phyloP scores from a whole-genome alignment of 106 monocot genomes.

The Narthecium ossifragum region DNA sequence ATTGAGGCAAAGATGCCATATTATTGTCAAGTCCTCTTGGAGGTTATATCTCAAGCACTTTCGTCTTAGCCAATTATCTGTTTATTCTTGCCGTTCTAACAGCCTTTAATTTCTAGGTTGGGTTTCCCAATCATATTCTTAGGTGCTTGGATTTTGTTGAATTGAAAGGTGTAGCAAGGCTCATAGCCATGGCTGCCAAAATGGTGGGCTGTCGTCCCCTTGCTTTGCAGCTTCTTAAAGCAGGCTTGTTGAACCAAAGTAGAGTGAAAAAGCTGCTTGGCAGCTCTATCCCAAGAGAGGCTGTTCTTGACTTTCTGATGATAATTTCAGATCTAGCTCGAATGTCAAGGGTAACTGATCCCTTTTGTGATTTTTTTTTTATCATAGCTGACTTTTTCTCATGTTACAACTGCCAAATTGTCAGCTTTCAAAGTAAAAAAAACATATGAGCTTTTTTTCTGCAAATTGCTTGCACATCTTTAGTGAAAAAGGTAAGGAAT shows the following conservation, averaged over 20 bases:
- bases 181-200: constrained; percentile 86
- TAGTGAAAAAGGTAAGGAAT: too few relatives aligned
- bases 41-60: constrained; percentile 38
- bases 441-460: too few relatives aligned
- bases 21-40: constrained; percentile 78
- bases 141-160: constrained; percentile 57
- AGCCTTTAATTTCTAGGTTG: constrained; percentile 41
- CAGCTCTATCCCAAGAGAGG: constrained; percentile 43
- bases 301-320: constrained; percentile 86
- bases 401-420: too few relatives aligned
- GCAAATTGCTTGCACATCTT: too few relatives aligned
- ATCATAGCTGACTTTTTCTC: too few relatives aligned
- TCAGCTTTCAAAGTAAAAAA: too few relatives aligned
- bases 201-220: constrained; percentile 85
- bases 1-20: constrained; percentile 61
- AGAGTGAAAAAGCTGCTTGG: constrained; percentile 45
- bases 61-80: not conserved
- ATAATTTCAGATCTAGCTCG: constrained; percentile 96
- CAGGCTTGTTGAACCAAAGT: constrained; percentile 63
- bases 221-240: constrained; percentile 72
- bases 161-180: constrained; percentile 46
- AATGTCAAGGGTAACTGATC: constrained; percentile 99
- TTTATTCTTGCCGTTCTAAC: not conserved
- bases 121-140: constrained; percentile 50
- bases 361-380: too few relatives aligned